Base-by-base conservation (phyloP, 108 stramenopile genomes). In the Nitzschia putrida region DNA sequence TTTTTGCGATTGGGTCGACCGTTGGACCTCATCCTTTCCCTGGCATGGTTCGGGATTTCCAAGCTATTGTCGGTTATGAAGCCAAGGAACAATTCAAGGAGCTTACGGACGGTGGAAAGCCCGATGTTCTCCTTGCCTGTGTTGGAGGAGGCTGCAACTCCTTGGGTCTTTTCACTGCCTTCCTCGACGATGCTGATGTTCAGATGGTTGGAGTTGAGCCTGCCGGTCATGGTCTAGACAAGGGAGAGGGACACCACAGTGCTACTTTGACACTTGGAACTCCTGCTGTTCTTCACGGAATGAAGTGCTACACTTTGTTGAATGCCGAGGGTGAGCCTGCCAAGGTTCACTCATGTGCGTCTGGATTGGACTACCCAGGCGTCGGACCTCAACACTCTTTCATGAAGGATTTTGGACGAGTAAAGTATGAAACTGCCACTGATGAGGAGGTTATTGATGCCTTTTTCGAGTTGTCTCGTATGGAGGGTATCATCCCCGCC, bases 21-120 rank as follows among this genome's bases (percentile, higher is more conserved):
- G 96, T 97, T 42, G 97, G 97, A 54, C 97, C 97, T 37, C 96
- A 97, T 78, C 97, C 97, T 57, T 98, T 98, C 82, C 97, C 97
- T 24, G 92, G 92, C 20, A 94, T 98, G 69, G 97, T 98, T 16
- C 82, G 95, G 38, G 96, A 98, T 68, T 96, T 98, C 69, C 97
- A 98, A 74, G 76, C 79, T 38, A 77, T 95, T 45, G 93, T 97
- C 74, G 96, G 94, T n/a, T 75, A 41, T 16, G 96, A 95, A 71
- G 88, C 92, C 57, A 79, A 78, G 55, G 66, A 47, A 23, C 94
- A 97, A 61, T 91, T 96, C 75, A 74, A 87, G 22, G 89, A 92
- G 39, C 94, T 88, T 84, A 77, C 88, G 38, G 94, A 25, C 18
- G 38, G 13, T 20, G n/a, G 92, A 11, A 88, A 85, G 57, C 97